A percentile compares a stretch with the other conserved stretches of the same genome.
Conservation (phyloP, 2,329 filamentous ascomycete species). For the Eurotiales sp. region DNA sequence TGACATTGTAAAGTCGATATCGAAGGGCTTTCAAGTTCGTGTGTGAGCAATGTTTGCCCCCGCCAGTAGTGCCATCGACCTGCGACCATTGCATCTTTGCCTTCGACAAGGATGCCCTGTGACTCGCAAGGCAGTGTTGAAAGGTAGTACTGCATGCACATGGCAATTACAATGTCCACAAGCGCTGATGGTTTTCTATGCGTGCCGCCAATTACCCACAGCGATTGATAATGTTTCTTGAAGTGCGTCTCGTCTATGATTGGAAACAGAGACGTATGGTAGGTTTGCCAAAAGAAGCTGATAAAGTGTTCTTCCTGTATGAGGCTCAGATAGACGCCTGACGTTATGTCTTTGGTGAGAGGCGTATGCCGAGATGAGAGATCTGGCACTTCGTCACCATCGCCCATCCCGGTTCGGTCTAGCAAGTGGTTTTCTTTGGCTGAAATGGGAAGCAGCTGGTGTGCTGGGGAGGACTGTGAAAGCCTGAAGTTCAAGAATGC, state of each 20-base stretch:
- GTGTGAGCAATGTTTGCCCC: slow-evolving; percentile 1
- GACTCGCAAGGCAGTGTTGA: slow-evolving; percentile 1
- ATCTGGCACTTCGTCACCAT: not conserved
- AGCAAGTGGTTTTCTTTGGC: not conserved
- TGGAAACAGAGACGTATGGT: slow-evolving; percentile 3
- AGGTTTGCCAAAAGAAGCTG: slow-evolving; percentile 6
- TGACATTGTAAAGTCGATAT: slow-evolving; percentile 11
- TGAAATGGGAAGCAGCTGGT: slow-evolving; percentile 5
- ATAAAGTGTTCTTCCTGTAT: slow-evolving; percentile 10
- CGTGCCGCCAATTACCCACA: slow-evolving; percentile 2
- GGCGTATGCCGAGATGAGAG: not conserved
- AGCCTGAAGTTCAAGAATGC: not conserved
- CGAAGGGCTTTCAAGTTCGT: slow-evolving; percentile 10
- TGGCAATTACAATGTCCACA: slow-evolving; percentile 10
- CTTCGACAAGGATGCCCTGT: slow-evolving; percentile 5
- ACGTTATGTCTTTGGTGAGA: too few relatives aligned
- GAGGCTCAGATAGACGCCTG: slow-evolving; percentile 2
- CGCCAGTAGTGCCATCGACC: slow-evolving; percentile 12
- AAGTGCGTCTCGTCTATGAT: slow-evolving; percentile 9
- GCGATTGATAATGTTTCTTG: slow-evolving; percentile 11
- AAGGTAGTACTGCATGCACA: slow-evolving; percentile 11
- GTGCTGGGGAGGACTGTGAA: not conserved
- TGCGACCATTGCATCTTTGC: slow-evolving; percentile 6
- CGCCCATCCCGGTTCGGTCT: not conserved
- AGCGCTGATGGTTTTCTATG: slow-evolving; percentile 7